A percentile compares a stretch with the other conserved stretches of the same genome.
phyloP scores from a whole-genome alignment of 805 yeast genomes.

The Ogataea pilisensis region DNA sequence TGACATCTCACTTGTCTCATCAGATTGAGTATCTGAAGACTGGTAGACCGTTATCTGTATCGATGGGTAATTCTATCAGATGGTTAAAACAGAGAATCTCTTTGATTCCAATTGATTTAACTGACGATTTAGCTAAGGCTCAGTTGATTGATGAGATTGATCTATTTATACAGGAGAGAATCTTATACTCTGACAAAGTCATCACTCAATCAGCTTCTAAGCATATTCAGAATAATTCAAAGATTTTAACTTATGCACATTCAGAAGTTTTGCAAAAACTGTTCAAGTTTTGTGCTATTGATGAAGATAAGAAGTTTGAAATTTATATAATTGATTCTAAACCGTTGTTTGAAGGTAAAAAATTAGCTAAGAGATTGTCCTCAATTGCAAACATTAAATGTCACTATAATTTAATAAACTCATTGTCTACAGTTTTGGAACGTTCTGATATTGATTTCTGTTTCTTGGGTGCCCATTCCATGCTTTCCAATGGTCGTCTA shows the following conservation, averaged over 20 bases:
- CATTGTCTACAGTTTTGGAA: constrained; percentile 74
- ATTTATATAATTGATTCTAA: constrained; percentile 89
- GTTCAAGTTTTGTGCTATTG: constrained; percentile 62
- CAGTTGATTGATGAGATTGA: constrained; percentile 66
- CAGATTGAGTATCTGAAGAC: constrained; percentile 91
- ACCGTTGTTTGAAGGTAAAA: constrained; percentile 91
- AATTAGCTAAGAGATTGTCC: constrained; percentile 61
- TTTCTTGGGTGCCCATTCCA: constrained; percentile 94
- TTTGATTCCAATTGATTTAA: constrained; percentile 66
- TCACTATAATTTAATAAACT: constrained; percentile 74
- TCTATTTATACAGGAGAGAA: constrained; percentile 76
- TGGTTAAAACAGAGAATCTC: constrained; percentile 96
- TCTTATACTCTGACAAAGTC: constrained; percentile 76
- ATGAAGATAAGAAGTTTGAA: constrained; percentile 60
- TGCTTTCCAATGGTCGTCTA: constrained; percentile 90
- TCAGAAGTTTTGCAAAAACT: constrained; percentile 78
- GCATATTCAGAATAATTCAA: constrained; percentile 72
- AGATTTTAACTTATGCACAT: constrained; percentile 83
- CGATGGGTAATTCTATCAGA: constrained; percentile 97
- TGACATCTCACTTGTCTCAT: constrained; percentile 81
- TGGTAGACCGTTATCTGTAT: constrained; percentile 84
- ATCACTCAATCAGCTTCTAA: constrained; percentile 76
- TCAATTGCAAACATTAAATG: constrained; percentile 56
- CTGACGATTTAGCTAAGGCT: constrained; percentile 64
- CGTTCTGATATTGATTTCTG: constrained; percentile 75